Percentiles rank a stretch among this genome's conserved stretches.
Evolutionary conservation across 2,329 filamentous ascomycete genomes (phyloP).

Genomic region (Amesomyces nigricolor): DNA sequence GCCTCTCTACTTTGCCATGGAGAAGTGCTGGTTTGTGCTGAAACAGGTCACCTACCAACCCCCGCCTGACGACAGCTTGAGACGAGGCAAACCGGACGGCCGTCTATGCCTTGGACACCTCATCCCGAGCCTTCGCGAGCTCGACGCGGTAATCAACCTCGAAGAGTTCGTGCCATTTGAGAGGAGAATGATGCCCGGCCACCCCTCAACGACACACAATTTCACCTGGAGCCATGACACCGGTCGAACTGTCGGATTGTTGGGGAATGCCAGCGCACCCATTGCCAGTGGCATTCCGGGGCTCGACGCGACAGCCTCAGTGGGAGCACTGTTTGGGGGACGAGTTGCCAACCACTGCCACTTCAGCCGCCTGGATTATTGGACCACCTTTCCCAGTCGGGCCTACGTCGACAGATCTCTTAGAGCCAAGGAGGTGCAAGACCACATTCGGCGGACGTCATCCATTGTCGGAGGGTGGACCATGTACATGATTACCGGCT

Average conservation of each 20-base stretch:
- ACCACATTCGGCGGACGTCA: slow-evolving; percentile 3
- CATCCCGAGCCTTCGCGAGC: background rate
- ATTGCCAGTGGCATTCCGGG: background rate
- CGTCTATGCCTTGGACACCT: slow-evolving; percentile 6
- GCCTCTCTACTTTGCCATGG: background rate
- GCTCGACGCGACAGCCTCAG: background rate
- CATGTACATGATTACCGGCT: no score
- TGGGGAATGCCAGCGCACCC: background rate
- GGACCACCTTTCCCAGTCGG: background rate
- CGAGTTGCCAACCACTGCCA: background rate
- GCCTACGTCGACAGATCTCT: background rate
- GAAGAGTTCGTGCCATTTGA: slow-evolving; percentile 1
- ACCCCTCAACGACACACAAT: background rate
- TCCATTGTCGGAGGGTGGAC: no score
- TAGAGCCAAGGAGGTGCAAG: background rate
- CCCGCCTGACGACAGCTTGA: background rate
- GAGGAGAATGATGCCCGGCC: background rate
- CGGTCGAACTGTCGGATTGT: background rate
- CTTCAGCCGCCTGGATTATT: slow-evolving; percentile 1
- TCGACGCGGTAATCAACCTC: slow-evolving; percentile 8
- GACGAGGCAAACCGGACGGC: background rate
- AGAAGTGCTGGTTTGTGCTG: slow-evolving; percentile 10
- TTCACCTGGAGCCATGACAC: background rate
- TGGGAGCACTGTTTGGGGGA: slow-evolving; percentile 1
- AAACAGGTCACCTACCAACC: slow-evolving; percentile 1